Conservation (phyloP, 148 eudicot genomes). For the Hydrangea macrophylla region DNA sequence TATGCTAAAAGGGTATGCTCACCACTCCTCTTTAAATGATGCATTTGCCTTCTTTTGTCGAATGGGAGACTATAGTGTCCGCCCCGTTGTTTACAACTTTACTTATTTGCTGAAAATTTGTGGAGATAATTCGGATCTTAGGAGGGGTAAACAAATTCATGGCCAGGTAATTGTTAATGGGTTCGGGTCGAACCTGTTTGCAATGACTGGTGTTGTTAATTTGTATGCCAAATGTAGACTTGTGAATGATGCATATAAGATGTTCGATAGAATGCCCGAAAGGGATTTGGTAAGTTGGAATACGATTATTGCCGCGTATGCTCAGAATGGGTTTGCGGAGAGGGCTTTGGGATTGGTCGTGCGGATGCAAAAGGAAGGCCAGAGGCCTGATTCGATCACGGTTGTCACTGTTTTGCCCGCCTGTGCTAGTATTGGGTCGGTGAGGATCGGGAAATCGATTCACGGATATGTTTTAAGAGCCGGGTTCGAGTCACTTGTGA, state of each 20-base stretch:
- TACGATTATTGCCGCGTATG: slow-evolving; percentile 39
- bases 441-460: slow-evolving; percentile 29
- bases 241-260: slow-evolving; percentile 39
- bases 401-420: slow-evolving; percentile 33
- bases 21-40: slow-evolving; percentile 16
- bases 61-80: slow-evolving; percentile 31
- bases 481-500: slow-evolving; percentile 30
- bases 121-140: slow-evolving; percentile 31
- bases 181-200: slow-evolving; percentile 28
- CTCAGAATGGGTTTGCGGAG: slow-evolving; percentile 45
- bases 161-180: slow-evolving; percentile 36
- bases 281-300: slow-evolving; percentile 42
- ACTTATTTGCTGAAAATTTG: slow-evolving; percentile 39
- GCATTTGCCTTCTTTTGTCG: slow-evolving; percentile 26
- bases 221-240: slow-evolving; percentile 44
- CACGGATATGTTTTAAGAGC: slow-evolving; percentile 33
- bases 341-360: slow-evolving; percentile 31
- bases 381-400: slow-evolving; percentile 32
- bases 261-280: slow-evolving; percentile 43
- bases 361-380: slow-evolving; percentile 41
- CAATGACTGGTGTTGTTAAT: slow-evolving; percentile 36
- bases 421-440: slow-evolving; percentile 27
- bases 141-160: slow-evolving; percentile 38
- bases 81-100: slow-evolving; percentile 35
- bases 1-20: slow-evolving; percentile 20